A percentile compares a stretch with the other conserved stretches of the same genome.
Conservation (phyloP, 106 monocot genomes). For the Platanthera zijinensis region DNA sequence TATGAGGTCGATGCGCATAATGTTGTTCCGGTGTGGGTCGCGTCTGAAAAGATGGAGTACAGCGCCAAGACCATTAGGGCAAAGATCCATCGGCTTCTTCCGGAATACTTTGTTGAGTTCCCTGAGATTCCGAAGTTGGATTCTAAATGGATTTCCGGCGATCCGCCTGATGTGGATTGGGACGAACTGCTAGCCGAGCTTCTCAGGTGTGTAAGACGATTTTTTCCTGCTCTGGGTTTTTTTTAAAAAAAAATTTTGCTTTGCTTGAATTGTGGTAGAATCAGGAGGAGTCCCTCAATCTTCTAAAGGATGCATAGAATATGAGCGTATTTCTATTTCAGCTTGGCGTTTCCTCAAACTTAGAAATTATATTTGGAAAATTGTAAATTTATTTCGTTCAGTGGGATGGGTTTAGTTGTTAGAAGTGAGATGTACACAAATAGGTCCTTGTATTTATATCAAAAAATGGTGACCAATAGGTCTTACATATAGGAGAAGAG, state of each 20-base stretch:
- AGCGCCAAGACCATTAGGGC: slow-evolving; percentile 66
- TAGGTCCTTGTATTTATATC: no score
- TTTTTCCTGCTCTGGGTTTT: no score
- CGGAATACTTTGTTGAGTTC: slow-evolving; percentile 75
- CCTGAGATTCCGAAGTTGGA: slow-evolving; percentile 32
- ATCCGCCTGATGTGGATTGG: slow-evolving; percentile 64
- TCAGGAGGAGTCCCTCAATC: no score
- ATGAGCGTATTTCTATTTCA: no score
- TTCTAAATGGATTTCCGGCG: slow-evolving; percentile 25
- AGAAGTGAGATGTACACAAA: no score
- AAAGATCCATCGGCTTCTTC: slow-evolving; percentile 53
- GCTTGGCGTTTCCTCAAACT: no score
- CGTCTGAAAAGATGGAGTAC: slow-evolving; percentile 82
- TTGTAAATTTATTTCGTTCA: no score
- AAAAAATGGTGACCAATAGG: no score
- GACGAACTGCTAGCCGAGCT: slow-evolving; percentile 53
- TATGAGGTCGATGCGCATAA: slow-evolving; percentile 95
- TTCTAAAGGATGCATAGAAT: no score
- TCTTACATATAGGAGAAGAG: no score
- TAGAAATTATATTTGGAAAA: no score
- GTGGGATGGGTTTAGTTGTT: no score
- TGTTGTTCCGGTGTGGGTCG: slow-evolving; percentile 81
- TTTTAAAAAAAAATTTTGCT: background rate
- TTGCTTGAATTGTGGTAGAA: background rate
- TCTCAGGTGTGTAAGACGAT: slow-evolving; percentile 28